Conservation (phyloP, 2,329 filamentous ascomycete genomes). For the Periconia sp. region DNA sequence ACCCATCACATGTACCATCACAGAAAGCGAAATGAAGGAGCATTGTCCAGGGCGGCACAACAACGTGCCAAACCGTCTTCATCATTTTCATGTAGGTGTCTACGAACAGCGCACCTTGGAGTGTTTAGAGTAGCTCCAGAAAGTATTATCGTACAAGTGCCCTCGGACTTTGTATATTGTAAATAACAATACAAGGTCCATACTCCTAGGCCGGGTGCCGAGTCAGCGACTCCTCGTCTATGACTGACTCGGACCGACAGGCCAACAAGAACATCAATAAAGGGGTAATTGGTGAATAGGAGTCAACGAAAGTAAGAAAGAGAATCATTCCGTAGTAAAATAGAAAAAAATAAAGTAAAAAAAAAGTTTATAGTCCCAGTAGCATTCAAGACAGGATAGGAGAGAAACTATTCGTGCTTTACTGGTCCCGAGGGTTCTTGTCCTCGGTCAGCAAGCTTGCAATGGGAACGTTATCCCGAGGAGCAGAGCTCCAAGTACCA, state of each 20-base stretch:
- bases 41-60: conserved; percentile 2
- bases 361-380: no score
- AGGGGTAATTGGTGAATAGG: conserved; percentile 10
- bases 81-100: conserved; percentile 1
- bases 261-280: conserved; percentile 1
- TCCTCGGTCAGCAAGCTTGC: conserved; percentile 47
- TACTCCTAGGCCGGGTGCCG: background rate
- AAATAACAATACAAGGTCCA: background rate
- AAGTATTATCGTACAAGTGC: conserved; percentile 1
- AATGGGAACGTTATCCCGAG: conserved; percentile 47
- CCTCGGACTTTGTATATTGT: background rate
- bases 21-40: background rate
- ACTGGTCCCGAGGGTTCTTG: conserved; percentile 34
- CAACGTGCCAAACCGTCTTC: background rate
- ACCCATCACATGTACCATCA: conserved; percentile 5
- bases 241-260: background rate
- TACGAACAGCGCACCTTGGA: background rate
- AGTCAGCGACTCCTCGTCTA: conserved; percentile 1
- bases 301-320: conserved; percentile 33
- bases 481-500: conserved; percentile 45
- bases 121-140: background rate
- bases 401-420: conserved; percentile 6
- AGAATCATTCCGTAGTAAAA: conserved; percentile 10
- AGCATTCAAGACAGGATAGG: conserved; percentile 5
- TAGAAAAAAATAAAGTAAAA: conserved; percentile 6